Evolutionary conservation across 768 basidiomycete species (phyloP).

Genomic region (Leccinum pellstonianum): DNA sequence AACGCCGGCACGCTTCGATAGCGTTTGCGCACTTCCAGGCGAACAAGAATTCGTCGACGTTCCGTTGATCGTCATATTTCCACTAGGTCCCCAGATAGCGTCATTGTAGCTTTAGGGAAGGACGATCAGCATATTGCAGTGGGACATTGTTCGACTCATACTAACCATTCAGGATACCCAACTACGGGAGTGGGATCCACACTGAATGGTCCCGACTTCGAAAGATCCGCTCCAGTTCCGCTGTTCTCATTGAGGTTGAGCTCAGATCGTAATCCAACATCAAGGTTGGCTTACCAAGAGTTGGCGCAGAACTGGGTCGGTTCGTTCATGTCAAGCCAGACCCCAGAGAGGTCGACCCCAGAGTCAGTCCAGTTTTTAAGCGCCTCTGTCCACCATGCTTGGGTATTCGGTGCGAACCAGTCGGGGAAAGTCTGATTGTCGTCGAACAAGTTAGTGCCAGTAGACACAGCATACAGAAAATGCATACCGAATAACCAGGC

Average conservation of each 20-base stretch:
- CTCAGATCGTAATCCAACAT: not conserved
- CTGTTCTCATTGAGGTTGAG: slow-evolving; percentile 11
- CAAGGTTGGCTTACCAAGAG: slow-evolving; percentile 43
- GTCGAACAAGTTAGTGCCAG: not conserved
- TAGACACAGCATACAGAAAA: not conserved
- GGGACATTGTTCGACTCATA: not conserved
- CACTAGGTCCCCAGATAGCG: slow-evolving; percentile 61
- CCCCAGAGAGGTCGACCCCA: slow-evolving; percentile 60
- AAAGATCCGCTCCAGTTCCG: slow-evolving; percentile 56
- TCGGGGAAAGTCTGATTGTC: slow-evolving; percentile 53
- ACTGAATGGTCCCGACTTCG: slow-evolving; percentile 56
- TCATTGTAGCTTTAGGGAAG: slow-evolving; percentile 52
- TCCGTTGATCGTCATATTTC: slow-evolving; percentile 70
- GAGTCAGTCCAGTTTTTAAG: slow-evolving; percentile 51
- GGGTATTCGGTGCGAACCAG: slow-evolving; percentile 55
- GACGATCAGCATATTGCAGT: not conserved
- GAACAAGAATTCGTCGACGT: slow-evolving; percentile 47
- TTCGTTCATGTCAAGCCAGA: slow-evolving; percentile 76
- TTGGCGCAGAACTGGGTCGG: slow-evolving; percentile 61
- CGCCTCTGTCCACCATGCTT: slow-evolving; percentile 60
- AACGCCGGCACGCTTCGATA: slow-evolving; percentile 42
- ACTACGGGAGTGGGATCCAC: slow-evolving; percentile 47
- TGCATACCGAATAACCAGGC: slow-evolving; percentile 73
- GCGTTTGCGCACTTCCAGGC: slow-evolving; percentile 8
- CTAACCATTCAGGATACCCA: slow-evolving; percentile 70